A percentile compares a stretch with the other conserved stretches of the same genome.
phyloP scores from a whole-genome alignment of 306 rosid genomes.

The Cucurbita ficifolia region DNA sequence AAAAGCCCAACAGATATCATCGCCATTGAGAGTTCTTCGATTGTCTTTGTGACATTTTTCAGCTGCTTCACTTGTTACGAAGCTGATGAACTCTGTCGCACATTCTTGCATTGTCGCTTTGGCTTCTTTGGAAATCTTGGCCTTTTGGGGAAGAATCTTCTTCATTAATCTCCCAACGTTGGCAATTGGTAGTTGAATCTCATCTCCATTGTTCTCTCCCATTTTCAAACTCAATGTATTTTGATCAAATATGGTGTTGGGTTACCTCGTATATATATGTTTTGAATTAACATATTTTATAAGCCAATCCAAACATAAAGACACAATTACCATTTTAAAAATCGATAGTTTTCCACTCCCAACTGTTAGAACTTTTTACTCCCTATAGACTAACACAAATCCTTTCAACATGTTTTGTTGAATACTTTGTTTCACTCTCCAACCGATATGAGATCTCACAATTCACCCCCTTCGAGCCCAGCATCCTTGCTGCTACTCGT shows the following conservation, averaged over 20 bases:
- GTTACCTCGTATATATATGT: neutral
- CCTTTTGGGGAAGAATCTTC: constrained; percentile 65
- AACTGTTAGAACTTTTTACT: too few species aligned
- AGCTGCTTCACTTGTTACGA: constrained; percentile 77
- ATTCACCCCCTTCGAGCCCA: too few species aligned
- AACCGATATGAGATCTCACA: too few species aligned
- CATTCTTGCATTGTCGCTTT: neutral
- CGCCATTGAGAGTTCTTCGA: constrained; percentile 72
- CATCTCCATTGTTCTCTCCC: neutral
- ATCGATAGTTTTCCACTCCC: too few species aligned
- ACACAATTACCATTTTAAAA: too few species aligned
- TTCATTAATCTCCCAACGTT: constrained; percentile 84
- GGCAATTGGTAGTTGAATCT: constrained; percentile 52
- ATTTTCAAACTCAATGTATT: neutral
- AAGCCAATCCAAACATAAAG: too few species aligned
- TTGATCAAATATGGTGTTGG: neutral
- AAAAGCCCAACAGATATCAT: constrained; percentile 91
- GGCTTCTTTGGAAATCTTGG: constrained; percentile 26
- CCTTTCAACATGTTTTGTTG: too few species aligned
- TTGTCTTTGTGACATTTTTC: constrained; percentile 73
- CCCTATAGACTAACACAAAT: too few species aligned
- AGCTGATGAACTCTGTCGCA: constrained; percentile 78
- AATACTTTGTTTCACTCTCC: too few species aligned
- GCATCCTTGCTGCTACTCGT: too few species aligned
- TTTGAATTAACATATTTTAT: neutral